Base-by-base conservation (phyloP, 768 basidiomycete genomes). In the Holtermannia corniformis region DNA sequence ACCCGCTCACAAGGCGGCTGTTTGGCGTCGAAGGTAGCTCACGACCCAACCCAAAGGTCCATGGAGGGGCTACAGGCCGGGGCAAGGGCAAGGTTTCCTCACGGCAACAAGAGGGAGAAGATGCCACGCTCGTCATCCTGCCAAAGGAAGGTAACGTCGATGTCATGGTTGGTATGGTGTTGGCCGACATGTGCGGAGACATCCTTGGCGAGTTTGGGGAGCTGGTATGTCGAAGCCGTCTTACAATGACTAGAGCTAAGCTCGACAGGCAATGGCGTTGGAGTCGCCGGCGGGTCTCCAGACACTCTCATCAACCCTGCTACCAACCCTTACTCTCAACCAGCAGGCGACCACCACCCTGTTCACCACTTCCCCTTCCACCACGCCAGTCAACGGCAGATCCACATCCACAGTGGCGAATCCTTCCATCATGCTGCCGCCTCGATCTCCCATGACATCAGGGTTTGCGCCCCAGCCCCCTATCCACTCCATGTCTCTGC, bases 181-280 rank as follows among this genome's bases (percentile, higher is more conserved):
- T 99, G 51, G 89, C 88, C 16, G 89, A 90, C 65, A 73, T 95
- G 19, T 91, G 88, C 60, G 89, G 90, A 27, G 82, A 85, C 56
- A 80, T 96, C 46, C 76, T 99, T 21, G 81, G 81, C 20, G 88
- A 89, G 69, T 85, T 97, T 60, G 85, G 88, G 32, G 79, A 81
- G 32, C 70, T 95, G 75, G 93, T 95, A 61, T 56, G 86, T 63
- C 13, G 20, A 21, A 11, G n/a, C 3, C 24, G 41, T 5, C 20
- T 5, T 25, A 14, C 24, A 10, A 24, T 13, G 14, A 47, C 16
- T 12, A 41, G 55, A 51, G 23, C 52, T 66, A 1, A 56, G 49
- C 0, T 27, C 7, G n/a, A 27, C 53, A 92, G 91, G 79, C 83
- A 27, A 80, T 83, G 71, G 79, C 79, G 0, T 72, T 95, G 41